Evolutionary conservation across 148 eudicot species (phyloP).

Genomic region (Spergularia bocconei): DNA sequence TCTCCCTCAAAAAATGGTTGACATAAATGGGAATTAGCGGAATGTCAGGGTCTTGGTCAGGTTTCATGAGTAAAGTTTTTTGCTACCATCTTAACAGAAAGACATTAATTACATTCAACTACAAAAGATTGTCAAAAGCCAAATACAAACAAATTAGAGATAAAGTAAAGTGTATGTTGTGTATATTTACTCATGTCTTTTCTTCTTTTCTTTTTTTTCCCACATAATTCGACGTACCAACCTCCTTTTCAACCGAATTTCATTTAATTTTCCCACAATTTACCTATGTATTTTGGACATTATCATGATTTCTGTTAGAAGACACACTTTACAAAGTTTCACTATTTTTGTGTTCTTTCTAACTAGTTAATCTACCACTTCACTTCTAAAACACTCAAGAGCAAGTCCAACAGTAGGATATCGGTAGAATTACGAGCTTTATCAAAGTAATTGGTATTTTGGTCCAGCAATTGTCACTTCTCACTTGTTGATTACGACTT

Average conservation of each 20-base stretch:
- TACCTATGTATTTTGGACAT: background rate
- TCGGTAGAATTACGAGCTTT: too few species aligned
- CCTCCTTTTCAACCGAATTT: constrained; percentile 10
- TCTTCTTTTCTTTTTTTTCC: constrained; percentile 4
- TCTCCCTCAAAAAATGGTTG: constrained; percentile 1
- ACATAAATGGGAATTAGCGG: constrained; percentile 24
- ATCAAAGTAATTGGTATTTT: too few species aligned
- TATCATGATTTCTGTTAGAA: background rate
- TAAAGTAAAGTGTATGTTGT: background rate
- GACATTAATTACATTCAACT: constrained; percentile 1
- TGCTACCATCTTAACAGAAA: background rate
- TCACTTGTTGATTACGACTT: too few species aligned
- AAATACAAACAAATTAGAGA: background rate
- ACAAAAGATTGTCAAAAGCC: background rate
- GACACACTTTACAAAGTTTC: too few species aligned
- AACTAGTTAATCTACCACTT: too few species aligned
- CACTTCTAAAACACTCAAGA: too few species aligned
- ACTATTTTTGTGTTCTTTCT: too few species aligned
- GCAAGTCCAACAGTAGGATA: too few species aligned
- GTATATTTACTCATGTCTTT: background rate
- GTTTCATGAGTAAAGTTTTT: constrained; percentile 14
- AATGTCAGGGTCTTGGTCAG: constrained; percentile 18
- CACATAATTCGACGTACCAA: constrained; percentile 10
- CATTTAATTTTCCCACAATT: constrained; percentile 18
- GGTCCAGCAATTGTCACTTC: too few species aligned